These are phyloP conservation scores for Ulmus americana DNA, from an alignment of 331 rosid genomes.

Conservation along the genomic window DNA sequence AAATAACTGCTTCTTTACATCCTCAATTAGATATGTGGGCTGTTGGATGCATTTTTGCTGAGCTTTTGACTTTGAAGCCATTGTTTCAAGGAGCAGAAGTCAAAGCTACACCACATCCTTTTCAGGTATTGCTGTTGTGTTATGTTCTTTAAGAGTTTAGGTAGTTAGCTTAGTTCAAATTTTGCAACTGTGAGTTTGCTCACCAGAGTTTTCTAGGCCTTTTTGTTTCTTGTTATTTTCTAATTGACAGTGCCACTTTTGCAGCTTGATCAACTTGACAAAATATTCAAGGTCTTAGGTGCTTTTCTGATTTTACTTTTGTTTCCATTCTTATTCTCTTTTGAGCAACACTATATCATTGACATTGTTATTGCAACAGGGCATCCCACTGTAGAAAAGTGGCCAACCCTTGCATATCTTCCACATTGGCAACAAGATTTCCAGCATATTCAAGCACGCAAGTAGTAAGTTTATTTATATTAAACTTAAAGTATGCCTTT, in stretches of 20 bases:
- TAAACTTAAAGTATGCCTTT: constrained; percentile 1
- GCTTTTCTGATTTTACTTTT: constrained; percentile 21
- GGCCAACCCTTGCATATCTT: constrained; percentile 89
- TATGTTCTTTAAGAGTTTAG: not conserved
- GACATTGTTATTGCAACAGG: constrained; percentile 52
- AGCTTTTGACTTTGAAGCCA: constrained; percentile 94
- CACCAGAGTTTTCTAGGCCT: not conserved
- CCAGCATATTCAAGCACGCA: constrained; percentile 71
- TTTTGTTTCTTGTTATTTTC: constrained; percentile 3
- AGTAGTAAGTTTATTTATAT: constrained; percentile 52
- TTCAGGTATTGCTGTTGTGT: constrained; percentile 49
- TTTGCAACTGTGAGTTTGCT: constrained; percentile 14
- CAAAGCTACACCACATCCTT: constrained; percentile 79
- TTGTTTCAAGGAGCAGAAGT: constrained; percentile 97
- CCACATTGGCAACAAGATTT: constrained; percentile 82
- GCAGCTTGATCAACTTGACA: constrained; percentile 99
- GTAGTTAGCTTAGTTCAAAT: constrained; percentile 15
- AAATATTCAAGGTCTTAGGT: constrained; percentile 98
- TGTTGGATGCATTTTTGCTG: constrained; percentile 98
- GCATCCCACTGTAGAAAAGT: constrained; percentile 90
- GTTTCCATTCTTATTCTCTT: constrained; percentile 19
- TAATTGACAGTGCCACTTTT: constrained; percentile 27
- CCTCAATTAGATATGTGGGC: constrained; percentile 91
- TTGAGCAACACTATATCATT: constrained; percentile 15
- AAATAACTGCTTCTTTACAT: constrained; percentile 23